Evolutionary conservation across 129 eudicot species (phyloP).

Genomic region (Saposhnikovia divaricata): DNA sequence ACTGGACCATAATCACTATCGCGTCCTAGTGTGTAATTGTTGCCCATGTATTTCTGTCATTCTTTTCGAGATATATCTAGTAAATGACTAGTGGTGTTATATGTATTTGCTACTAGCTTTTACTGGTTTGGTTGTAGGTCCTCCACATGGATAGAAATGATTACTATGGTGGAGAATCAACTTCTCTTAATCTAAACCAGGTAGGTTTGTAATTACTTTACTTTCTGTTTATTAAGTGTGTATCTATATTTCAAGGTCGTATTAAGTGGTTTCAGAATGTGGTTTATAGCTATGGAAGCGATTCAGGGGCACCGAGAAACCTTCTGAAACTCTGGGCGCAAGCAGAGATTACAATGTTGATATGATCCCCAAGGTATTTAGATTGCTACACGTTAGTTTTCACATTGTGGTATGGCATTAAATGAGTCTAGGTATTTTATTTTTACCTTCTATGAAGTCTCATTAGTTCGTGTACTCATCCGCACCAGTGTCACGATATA

Average conservation of each 20-base stretch:
- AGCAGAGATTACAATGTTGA: constrained; percentile 57
- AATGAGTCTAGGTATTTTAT: neutral
- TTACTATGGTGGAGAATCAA: constrained; percentile 69
- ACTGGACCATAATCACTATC: neutral
- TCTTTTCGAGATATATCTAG: neutral
- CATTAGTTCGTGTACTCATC: constrained; percentile 55
- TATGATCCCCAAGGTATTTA: constrained; percentile 61
- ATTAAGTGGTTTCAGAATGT: constrained; percentile 8
- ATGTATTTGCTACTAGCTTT: neutral
- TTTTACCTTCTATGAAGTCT: neutral
- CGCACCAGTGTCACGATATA: constrained; percentile 67
- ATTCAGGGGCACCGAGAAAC: constrained; percentile 38
- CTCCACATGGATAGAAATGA: constrained; percentile 71
- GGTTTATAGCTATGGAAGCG: constrained; percentile 53
- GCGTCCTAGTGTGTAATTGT: neutral
- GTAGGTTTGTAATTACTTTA: constrained; percentile 18
- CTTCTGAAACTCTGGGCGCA: constrained; percentile 49
- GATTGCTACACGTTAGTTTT: neutral
- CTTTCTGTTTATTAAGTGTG: neutral
- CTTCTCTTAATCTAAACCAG: constrained; percentile 54
- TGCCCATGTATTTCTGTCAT: neutral
- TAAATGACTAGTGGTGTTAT: neutral
- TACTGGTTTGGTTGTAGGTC: constrained; percentile 31
- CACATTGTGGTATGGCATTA: neutral
- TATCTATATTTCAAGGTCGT: neutral